Base-by-base conservation (phyloP, 2,329 filamentous ascomycete genomes). In the Neonectria ditissima region DNA sequence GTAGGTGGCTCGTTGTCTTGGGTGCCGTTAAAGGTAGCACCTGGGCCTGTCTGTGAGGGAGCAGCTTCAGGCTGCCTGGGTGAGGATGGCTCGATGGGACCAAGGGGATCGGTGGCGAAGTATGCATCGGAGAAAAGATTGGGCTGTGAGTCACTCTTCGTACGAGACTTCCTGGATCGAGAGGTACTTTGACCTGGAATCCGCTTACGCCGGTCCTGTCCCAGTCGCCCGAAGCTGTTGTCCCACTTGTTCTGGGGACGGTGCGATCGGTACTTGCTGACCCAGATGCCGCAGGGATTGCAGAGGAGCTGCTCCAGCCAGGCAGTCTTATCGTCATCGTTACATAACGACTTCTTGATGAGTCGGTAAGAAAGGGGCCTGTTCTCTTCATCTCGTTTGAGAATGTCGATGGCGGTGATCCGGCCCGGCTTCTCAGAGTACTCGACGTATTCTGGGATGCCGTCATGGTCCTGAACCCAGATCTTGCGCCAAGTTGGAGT, bases 401-500 rank as follows among this genome's bases (percentile, higher is more conserved):
- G 74, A 5, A 90, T 80, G 56, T 92, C 89, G 73, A 97, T 90
- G 22, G 91, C 92, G 18, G 93, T 91, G 50, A 94, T 87, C 53
- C 86, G 86, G 1, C 91, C 91, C 50, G 91, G 89, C 71, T 91
- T 90, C 63, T 92, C 89, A 0, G 90, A 92, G 57, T 91, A 88
- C 62, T 93, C 88, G 50, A 92, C 85, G 63, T 90, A 87, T 3
- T 87, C 84, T 0, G 93, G 93, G 32, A 85, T 84, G 1, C 93
- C 94, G 16, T 87, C 82, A 48, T 90, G 85, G 8, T 92, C 85
- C 73, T 93, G 93, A n/a, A 89, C 89, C 85, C 91, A 97, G 13
- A 96, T 93, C 74, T 95, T 96, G 64, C 96, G 90, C 96, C 96
- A 99, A 0, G 95, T 97, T 0, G 95, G 93, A 0, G 96, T 99